Evolutionary conservation across 2,329 filamentous ascomycete genomes (phyloP), one percentile per base, ranked within the genome.

Genomic region (Epichloe glyceriae): DNA sequence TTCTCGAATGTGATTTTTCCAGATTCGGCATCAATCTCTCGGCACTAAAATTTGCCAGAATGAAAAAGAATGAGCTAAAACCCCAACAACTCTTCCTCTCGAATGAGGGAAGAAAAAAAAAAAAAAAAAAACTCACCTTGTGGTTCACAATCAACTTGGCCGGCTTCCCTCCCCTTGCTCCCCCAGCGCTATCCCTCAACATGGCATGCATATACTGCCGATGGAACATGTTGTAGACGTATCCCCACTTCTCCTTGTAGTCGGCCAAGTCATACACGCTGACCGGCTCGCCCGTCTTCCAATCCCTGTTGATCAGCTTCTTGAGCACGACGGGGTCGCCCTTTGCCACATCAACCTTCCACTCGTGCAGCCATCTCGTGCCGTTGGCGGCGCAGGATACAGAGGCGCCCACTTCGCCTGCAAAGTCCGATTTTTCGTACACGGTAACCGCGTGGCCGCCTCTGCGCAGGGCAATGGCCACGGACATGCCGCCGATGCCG

Each of bases 311-410:
- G 67, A 86, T 85, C 49, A 86, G 72, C 58, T 80, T 80, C 63
- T 72, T 73, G 46, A 86, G 66, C 1, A 85, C 68, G 2, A 86
- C 82, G 0, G 81, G 81, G 52, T 84, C 76, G 8, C 82, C 83
- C 58, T 79, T 79, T 14, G 67, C 67, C 1, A 86, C 70, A 57
- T 86, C 78, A 1, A 86, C 79, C 0, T 69, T 70, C 83, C 83
- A 86, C 61, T 83, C 79, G 54, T 83, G 75, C 7, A 86, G 67
- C 82, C 82, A 86, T 45, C 79, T 73, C 1, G 82, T 83, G 7
- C 82, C 83, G 57, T 86, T 86, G 10, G 83, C 81, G 1, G 83
- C 83, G 57, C 82, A 85, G 0, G 77, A 82, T 0, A 85, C 74
- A 0, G 81, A 83, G 0, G 80, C 80, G 12, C 83, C 83, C 0